Percentiles rank a stretch among this genome's conserved stretches.
phyloP scores from a whole-genome alignment of 2,329 filamentous ascomycete species.

The Diaporthe helianthi region DNA sequence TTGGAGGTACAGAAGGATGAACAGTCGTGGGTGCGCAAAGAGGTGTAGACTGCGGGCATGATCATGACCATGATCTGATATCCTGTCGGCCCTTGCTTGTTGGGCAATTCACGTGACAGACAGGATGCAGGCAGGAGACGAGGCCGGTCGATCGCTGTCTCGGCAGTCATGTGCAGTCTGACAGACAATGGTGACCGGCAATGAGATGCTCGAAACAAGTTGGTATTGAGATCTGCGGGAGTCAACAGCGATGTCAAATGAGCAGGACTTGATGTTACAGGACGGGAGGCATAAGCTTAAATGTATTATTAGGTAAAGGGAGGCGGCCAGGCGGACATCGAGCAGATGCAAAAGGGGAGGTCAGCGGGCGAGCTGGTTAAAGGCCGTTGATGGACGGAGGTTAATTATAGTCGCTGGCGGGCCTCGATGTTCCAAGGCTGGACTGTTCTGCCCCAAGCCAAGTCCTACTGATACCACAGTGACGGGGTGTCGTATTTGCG shows the following conservation, averaged over 20 bases:
- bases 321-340: not conserved
- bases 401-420: conserved; percentile 24
- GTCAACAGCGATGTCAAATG: not conserved
- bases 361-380: not conserved
- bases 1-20: too few relatives aligned
- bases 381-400: not conserved
- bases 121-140: not conserved
- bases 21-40: too few relatives aligned
- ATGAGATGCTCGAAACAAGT: conserved; percentile 7
- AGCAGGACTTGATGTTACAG: not conserved
- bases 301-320: conserved; percentile 23
- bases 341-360: not conserved
- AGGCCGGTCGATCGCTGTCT: not conserved
- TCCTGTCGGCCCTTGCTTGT: too few relatives aligned
- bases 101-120: not conserved
- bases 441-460: not conserved
- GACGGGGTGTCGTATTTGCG: not conserved
- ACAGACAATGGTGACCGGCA: not conserved
- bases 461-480: not conserved
- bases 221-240: conserved; percentile 7
- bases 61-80: too few relatives aligned
- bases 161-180: conserved; percentile 3
- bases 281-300: not conserved
- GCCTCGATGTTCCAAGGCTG: conserved; percentile 1
- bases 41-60: too few relatives aligned